phyloP scores from a whole-genome alignment of 305 asterid species.

The Fraxinus platypoda region DNA sequence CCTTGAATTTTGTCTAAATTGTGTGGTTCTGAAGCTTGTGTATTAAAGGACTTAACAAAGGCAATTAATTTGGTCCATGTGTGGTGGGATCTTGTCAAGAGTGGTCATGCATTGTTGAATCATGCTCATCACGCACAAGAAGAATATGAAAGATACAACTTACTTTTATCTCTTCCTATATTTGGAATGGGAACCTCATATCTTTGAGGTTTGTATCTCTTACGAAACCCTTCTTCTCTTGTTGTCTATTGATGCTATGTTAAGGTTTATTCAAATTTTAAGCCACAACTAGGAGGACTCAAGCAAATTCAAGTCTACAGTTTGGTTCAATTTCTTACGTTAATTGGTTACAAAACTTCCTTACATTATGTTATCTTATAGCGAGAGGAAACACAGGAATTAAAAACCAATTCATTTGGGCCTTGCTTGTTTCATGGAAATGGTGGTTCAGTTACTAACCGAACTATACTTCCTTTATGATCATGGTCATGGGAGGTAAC shows the following conservation, averaged over 20 bases:
- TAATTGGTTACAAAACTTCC: too few relatives aligned
- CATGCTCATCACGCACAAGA: slow-evolving; percentile 63
- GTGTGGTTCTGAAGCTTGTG: slow-evolving; percentile 89
- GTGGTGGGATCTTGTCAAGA: slow-evolving; percentile 81
- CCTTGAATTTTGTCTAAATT: slow-evolving; percentile 84
- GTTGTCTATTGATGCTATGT: background rate
- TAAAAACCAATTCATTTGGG: too few relatives aligned
- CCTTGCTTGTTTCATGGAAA: too few relatives aligned
- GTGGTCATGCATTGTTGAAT: slow-evolving; percentile 74
- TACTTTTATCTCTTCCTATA: background rate
- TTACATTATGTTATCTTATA: too few relatives aligned
- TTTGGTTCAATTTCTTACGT: background rate
- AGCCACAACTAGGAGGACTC: background rate
- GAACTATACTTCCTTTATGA: too few relatives aligned
- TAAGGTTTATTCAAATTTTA: background rate
- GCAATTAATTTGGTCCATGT: slow-evolving; percentile 84
- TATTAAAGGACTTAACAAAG: slow-evolving; percentile 82
- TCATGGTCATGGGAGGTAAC: too few relatives aligned
- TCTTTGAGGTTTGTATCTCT: background rate
- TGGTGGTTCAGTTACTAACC: too few relatives aligned
- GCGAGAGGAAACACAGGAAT: too few relatives aligned
- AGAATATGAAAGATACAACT: slow-evolving; percentile 77
- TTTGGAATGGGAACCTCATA: background rate
- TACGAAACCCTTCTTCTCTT: background rate
- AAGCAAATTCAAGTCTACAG: background rate